A percentile compares a stretch with the other conserved stretches of the same genome.
These are phyloP conservation scores for Sorghum bicolor DNA, from an alignment of 176 grass and related monocot genomes.

Conservation along the genomic window DNA sequence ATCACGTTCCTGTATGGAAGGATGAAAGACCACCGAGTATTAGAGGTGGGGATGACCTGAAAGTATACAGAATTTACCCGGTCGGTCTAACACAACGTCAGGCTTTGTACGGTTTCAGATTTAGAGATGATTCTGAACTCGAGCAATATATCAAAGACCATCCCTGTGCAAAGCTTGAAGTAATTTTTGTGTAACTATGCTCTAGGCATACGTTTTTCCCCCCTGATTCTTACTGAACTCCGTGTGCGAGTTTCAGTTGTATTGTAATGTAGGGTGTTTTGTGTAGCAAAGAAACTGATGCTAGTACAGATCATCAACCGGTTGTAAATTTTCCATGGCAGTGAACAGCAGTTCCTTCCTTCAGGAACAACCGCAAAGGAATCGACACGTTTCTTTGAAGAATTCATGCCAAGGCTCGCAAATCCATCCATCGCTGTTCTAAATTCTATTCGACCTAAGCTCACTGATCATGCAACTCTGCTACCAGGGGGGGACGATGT, in stretches of 20 bases:
- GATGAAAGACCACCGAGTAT: constrained; percentile 76
- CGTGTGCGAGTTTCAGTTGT: constrained; percentile 2
- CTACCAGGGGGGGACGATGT: neutral
- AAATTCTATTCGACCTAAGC: neutral
- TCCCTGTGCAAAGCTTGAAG: no score
- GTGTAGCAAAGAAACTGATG: constrained; percentile 5
- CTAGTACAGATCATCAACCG: neutral
- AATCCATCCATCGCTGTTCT: neutral
- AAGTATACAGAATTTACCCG: constrained; percentile 38
- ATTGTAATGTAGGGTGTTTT: constrained; percentile 29
- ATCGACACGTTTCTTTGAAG: neutral
- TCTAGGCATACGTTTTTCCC: neutral
- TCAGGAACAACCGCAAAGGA: neutral
- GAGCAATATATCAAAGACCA: constrained; percentile 12
- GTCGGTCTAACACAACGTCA: no score
- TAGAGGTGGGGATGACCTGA: constrained; percentile 69
- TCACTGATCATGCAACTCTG: neutral
- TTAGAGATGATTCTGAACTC: no score
- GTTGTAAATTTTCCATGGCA: constrained; percentile 33
- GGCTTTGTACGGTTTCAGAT: no score
- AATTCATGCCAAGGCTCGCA: neutral
- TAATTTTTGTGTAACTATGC: constrained; percentile 39
- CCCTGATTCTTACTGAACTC: neutral
- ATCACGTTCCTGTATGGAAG: constrained; percentile 81
- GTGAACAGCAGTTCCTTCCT: neutral